Evolutionary conservation across 768 basidiomycete species (phyloP), one percentile per base, ranked within the genome.

Genomic region (Tulasnella sp.): DNA sequence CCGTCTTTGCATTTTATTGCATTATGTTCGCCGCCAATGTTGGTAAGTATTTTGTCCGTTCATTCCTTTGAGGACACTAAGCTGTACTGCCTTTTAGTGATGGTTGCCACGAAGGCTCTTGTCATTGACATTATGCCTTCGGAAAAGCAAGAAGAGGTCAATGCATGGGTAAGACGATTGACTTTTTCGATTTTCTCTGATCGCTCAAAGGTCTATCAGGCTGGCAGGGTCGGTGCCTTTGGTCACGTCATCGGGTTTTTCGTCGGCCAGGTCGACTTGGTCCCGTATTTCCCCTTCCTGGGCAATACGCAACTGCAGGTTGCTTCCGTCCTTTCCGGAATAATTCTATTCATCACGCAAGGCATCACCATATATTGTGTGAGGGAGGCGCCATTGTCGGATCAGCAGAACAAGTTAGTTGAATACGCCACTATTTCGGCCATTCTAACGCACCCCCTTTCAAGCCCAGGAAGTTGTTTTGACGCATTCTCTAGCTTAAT

Each of bases 241-340:
- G 41, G 41, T 43, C 6, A n/a, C 41, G n/a, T 43, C 41, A 19
- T n/a, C 41, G 41, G 41, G 17, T 43, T 6, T 25, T 43, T 43
- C n/a, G 41, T 43, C 6, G 41, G 7, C n/a, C 41, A 43, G n/a
- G n/a, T 43, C n/a, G 41, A 43, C n/a, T 17, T 43, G 41, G 41
- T 43, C 41, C 41, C 17, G 6, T 19, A 6, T 6, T 34, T 56
- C 19, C 54, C 54, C 15, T 56, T n/a, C 19, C 25, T 56, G 6
- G 54, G 54, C 48, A 14, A 29, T 5, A 56, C 54, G 11, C 54
- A 56, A 31, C 48, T 56, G 9, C 48, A 56, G 25, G 23, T 56
- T n/a, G 14, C 50, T 9, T 56, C 54, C 23, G 40, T 34, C 25
- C 17, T 56, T 14, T 19, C 48, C 23, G 35, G 19, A 6, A 23